phyloP scores from a whole-genome alignment of 2,329 filamentous ascomycete species.

The Cercospora nicotianae region DNA sequence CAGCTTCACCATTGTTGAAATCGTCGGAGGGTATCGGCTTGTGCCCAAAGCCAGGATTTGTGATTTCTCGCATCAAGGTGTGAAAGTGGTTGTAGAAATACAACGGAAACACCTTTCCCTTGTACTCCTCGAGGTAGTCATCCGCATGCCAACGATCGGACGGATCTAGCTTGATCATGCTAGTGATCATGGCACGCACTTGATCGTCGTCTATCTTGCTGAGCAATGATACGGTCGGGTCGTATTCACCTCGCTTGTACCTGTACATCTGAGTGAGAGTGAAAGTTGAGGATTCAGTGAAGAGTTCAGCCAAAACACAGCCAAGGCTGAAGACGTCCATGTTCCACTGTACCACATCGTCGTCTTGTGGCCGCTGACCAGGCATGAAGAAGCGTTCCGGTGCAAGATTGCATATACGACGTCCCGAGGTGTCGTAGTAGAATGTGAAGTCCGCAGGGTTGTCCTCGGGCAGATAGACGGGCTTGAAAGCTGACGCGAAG shows the following conservation, averaged over 20 bases:
- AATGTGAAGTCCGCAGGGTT: slow-evolving; percentile 98
- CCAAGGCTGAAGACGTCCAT: slow-evolving; percentile 99
- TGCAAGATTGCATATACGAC: slow-evolving; percentile 90
- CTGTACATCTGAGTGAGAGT: slow-evolving; percentile 94
- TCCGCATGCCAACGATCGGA: slow-evolving; percentile 90
- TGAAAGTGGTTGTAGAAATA: slow-evolving; percentile 98
- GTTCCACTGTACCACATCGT: slow-evolving; percentile 62
- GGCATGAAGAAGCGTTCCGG: slow-evolving; percentile 84
- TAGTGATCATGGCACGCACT: slow-evolving; percentile 81
- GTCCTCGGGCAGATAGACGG: slow-evolving; percentile 87
- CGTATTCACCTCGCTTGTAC: slow-evolving; percentile 89
- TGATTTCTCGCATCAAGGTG: slow-evolving; percentile 95
- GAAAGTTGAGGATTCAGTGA: slow-evolving; percentile 94
- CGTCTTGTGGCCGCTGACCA: slow-evolving; percentile 57
- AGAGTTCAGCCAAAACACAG: slow-evolving; percentile 94
- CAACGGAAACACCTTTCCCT: slow-evolving; percentile 84
- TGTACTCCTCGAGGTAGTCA: slow-evolving; percentile 90
- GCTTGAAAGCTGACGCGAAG: slow-evolving; percentile 94
- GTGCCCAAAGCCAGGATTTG: slow-evolving; percentile 80
- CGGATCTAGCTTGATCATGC: slow-evolving; percentile 95
- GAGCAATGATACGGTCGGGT: slow-evolving; percentile 76
- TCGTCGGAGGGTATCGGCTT: slow-evolving; percentile 66
- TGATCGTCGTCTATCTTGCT: slow-evolving; percentile 85
- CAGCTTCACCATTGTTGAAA: slow-evolving; percentile 78
- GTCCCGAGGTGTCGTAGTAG: slow-evolving; percentile 90